These are phyloP conservation scores for Lagenaria siceraria DNA, from an alignment of 306 rosid genomes.

Conservation along the genomic window DNA sequence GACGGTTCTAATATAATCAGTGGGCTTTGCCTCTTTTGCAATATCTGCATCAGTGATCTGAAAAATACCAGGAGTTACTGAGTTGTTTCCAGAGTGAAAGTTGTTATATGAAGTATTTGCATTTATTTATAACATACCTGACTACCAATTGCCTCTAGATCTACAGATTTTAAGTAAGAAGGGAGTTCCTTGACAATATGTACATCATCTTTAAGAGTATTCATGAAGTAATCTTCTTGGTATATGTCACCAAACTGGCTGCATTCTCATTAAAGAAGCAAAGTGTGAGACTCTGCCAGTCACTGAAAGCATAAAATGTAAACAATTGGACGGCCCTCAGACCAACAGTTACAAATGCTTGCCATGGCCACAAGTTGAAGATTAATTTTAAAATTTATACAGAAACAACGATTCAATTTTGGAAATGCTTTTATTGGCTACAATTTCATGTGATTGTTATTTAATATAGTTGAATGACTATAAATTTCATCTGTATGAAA, in stretches of 20 bases:
- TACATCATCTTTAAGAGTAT: slow-evolving; percentile 53
- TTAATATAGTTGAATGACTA: neutral
- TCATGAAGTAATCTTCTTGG: slow-evolving; percentile 72
- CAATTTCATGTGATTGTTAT: neutral
- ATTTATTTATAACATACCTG: slow-evolving; percentile 33
- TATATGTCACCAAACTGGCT: slow-evolving; percentile 94
- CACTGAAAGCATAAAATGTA: neutral
- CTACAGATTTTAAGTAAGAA: slow-evolving; percentile 45
- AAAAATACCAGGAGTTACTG: slow-evolving; percentile 12
- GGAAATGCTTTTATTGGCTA: neutral
- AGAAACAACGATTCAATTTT: neutral
- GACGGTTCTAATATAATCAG: slow-evolving; percentile 42
- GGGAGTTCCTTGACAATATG: slow-evolving; percentile 69
- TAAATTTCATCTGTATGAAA: neutral
- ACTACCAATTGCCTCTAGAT: slow-evolving; percentile 67
- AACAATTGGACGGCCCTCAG: neutral
- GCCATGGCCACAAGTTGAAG: neutral
- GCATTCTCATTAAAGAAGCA: slow-evolving; percentile 15
- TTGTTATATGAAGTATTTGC: neutral
- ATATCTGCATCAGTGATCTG: slow-evolving; percentile 90
- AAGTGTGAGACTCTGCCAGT: neutral
- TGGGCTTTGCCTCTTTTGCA: slow-evolving; percentile 71
- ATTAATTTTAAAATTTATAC: neutral
- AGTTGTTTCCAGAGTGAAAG: slow-evolving; percentile 7
- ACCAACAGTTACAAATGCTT: neutral